Conservation (phyloP, 768 basidiomycete genomes). For the Sarcodon aspratus region DNA sequence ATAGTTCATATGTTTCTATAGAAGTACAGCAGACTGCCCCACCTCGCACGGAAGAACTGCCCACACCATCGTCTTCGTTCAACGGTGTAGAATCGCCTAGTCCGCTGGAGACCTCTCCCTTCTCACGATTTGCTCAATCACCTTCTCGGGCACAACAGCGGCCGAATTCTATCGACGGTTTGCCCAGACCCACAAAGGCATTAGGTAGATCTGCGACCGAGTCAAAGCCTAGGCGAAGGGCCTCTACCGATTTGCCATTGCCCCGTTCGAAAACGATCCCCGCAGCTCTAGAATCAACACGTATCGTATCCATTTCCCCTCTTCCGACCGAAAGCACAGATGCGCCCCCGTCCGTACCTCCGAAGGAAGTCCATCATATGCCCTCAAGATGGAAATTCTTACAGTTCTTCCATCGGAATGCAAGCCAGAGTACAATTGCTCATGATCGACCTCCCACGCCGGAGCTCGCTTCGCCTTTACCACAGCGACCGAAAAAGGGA, state of each 20-base stretch:
- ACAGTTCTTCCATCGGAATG: conserved; percentile 34
- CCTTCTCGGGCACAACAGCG: not conserved
- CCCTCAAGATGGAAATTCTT: conserved; percentile 39
- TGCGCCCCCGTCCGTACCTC: not conserved
- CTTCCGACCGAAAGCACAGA: conserved; percentile 6
- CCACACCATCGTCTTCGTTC: not conserved
- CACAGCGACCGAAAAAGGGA: conserved; percentile 34
- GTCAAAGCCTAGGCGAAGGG: not conserved
- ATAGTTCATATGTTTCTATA: not conserved
- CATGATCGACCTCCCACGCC: conserved; percentile 4
- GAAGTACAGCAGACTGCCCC: conserved; percentile 2
- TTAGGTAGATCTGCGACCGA: conserved; percentile 1
- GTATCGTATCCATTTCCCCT: not conserved
- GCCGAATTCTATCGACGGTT: not conserved
- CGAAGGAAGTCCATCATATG: conserved; percentile 3
- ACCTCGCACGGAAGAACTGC: not conserved
- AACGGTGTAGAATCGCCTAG: not conserved
- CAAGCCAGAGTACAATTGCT: conserved; percentile 9
- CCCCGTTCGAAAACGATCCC: not conserved
- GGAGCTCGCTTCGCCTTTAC: conserved; percentile 6
- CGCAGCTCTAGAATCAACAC: not conserved
- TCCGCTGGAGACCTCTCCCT: not conserved
- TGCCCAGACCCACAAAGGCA: not conserved
- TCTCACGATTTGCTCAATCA: not conserved
- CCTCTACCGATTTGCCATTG: not conserved